Percentiles rank a stretch among this genome's conserved stretches.
These are phyloP conservation scores for Micromonas pusilla DNA, from an alignment of 139 green algal species.

Conservation along the genomic window DNA sequence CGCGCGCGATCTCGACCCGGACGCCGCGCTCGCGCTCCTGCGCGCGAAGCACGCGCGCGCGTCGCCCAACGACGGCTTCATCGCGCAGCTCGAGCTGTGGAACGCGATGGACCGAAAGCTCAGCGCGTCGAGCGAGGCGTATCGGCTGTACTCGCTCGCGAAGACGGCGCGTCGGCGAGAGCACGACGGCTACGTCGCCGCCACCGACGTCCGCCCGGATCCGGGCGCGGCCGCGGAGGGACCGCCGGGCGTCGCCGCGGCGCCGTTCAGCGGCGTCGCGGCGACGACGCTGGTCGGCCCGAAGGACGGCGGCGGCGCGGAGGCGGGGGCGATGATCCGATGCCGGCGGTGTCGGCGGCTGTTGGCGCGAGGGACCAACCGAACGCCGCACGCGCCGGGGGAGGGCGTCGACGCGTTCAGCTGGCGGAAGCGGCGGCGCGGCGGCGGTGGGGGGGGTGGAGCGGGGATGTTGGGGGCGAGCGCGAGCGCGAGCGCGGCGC, in stretches of 20 bases:
- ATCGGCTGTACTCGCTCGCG: constrained; percentile 8
- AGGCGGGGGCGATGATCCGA: not conserved
- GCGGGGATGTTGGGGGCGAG: not conserved
- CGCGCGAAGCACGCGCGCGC: not conserved
- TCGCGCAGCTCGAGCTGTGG: constrained; percentile 15
- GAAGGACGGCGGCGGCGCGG: not conserved
- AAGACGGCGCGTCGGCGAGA: not conserved
- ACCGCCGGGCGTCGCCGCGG: too few species aligned
- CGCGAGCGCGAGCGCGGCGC: not conserved
- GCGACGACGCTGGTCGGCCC: not conserved
- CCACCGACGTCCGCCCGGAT: not conserved
- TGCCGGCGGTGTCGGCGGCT: constrained; percentile 11
- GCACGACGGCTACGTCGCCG: constrained; percentile 12
- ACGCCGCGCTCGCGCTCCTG: not conserved
- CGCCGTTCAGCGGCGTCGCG: not conserved
- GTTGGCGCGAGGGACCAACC: not conserved
- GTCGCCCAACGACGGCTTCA: constrained; percentile 23
- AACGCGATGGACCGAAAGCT: constrained; percentile 14
- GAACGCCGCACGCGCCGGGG: not conserved
- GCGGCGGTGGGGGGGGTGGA: too few species aligned
- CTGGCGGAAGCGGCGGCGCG: not conserved
- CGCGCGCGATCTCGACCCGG: not conserved
- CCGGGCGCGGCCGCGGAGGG: not conserved
- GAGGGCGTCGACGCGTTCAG: constrained; percentile 4
- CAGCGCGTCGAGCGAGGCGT: not conserved